phyloP scores from a whole-genome alignment of 2,329 filamentous ascomycete species.

The Fusarium sp. region DNA sequence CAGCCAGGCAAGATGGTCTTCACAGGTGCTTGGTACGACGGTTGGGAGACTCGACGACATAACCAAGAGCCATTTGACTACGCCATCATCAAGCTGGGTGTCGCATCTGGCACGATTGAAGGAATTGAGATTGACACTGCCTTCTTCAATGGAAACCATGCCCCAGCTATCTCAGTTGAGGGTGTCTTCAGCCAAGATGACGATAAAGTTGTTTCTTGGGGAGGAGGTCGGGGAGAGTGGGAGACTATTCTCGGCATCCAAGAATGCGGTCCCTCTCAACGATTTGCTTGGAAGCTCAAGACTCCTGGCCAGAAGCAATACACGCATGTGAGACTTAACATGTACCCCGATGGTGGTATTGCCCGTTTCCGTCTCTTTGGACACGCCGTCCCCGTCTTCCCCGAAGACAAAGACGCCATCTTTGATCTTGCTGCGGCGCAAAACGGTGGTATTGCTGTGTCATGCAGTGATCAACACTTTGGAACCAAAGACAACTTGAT shows the following conservation, averaged over 20 bases:
- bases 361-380: constrained; percentile 83
- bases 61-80: constrained; percentile 74
- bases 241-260: constrained; percentile 76
- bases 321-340: constrained; percentile 83
- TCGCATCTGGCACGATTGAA: constrained; percentile 76
- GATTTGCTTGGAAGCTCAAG: constrained; percentile 78
- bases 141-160: constrained; percentile 86
- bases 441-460: constrained; percentile 80
- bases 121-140: constrained; percentile 85
- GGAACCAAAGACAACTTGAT: constrained; percentile 83
- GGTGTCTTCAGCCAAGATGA: constrained; percentile 76
- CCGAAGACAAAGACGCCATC: constrained; percentile 70
- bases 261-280: constrained; percentile 78
- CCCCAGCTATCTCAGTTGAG: constrained; percentile 81
- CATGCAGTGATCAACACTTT: constrained; percentile 87
- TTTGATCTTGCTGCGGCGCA: constrained; percentile 83
- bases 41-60: constrained; percentile 76
- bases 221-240: constrained; percentile 71
- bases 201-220: constrained; percentile 72
- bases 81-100: constrained; percentile 73
- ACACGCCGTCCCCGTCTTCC: constrained; percentile 80
- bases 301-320: constrained; percentile 72
- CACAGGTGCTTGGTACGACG: constrained; percentile 77
- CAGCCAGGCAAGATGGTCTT: constrained; percentile 76
- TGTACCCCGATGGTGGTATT: constrained; percentile 89